phyloP scores from a whole-genome alignment of 805 yeast species.

The Lachancea quebecensis region DNA sequence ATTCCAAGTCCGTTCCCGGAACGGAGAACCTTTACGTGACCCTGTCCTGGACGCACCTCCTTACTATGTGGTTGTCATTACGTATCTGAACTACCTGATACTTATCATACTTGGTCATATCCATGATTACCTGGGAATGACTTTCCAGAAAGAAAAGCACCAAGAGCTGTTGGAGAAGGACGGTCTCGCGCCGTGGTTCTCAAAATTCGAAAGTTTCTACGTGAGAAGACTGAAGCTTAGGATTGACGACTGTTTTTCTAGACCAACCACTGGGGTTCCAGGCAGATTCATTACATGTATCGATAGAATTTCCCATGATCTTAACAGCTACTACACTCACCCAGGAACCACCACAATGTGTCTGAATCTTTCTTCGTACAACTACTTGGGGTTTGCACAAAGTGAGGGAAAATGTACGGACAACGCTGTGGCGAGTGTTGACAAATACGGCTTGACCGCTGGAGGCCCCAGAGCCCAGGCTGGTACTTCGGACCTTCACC shows the following conservation, averaged over 20 bases:
- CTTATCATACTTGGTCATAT: slow-evolving; percentile 85
- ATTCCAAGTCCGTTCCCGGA: slow-evolving; percentile 52
- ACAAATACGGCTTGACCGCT: slow-evolving; percentile 67
- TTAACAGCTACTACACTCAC: slow-evolving; percentile 58
- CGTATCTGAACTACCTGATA: slow-evolving; percentile 79
- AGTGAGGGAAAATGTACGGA: slow-evolving; percentile 88
- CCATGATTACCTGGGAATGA: slow-evolving; percentile 79
- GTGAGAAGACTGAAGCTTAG: slow-evolving; percentile 86
- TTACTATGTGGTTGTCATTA: slow-evolving; percentile 65
- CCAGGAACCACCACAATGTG: slow-evolving; percentile 73
- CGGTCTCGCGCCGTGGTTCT: slow-evolving; percentile 94
- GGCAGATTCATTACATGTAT: slow-evolving; percentile 83
- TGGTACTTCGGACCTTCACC: slow-evolving; percentile 74
- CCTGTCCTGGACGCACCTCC: slow-evolving; percentile 80
- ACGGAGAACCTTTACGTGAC: slow-evolving; percentile 48
- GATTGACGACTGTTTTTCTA: slow-evolving; percentile 89
- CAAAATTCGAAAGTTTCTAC: slow-evolving; percentile 89
- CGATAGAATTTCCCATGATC: slow-evolving; percentile 65
- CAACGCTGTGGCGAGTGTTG: slow-evolving; percentile 54
- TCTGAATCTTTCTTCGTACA: slow-evolving; percentile 82
- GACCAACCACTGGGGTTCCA: slow-evolving; percentile 97
- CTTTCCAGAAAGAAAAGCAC: slow-evolving; percentile 60
- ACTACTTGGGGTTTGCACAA: slow-evolving; percentile 95
- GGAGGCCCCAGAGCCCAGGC: slow-evolving; percentile 69
- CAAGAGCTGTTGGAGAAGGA: slow-evolving; percentile 63